Base-by-base conservation (phyloP, 2,329 filamentous ascomycete species). In the Hypoxylon sp. region DNA sequence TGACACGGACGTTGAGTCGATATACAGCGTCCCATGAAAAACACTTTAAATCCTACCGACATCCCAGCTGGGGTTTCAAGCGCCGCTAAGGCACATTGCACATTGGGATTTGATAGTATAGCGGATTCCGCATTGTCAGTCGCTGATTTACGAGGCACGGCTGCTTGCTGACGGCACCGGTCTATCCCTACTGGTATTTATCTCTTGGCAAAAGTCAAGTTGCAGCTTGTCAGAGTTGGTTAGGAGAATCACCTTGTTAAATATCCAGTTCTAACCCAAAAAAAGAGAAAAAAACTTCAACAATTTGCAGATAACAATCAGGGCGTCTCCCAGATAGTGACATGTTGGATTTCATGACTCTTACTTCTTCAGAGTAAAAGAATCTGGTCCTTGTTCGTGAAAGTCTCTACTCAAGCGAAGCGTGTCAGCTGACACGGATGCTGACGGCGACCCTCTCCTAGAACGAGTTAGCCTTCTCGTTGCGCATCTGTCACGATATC, bases 81-180 rank as follows among this genome's bases (percentile, higher is more conserved):
- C 46, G 59, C 56, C 39, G 50, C 64, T 48, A 63, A 58, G 47
- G 48, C 43, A 37, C 28, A 62, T 62, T 64, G 48, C 43, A 37
- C 28, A 62, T 62, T 64, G 43, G 59, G 61, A 65, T 58, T 43
- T 58, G 41, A 43, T 53, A 56, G 47, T 50, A 56, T 39, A 51
- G 43, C 57, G 53, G 55, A 56, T 59, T 65, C 44, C 47, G 54
- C 53, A 20, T 52, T 50, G 34, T 57, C 56, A 66, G 68, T 73
- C 70, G 68, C 56, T 62, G 52, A 56, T 71, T 70, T 73, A 71
- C 71, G 72, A 73, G 62, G 63, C 26, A 55, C 62, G 65, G 57
- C 56, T 64, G 61, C 65, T 65, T 65, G 64, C 68, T 72, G 71
- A 70, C 68, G 56, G 66, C 63, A 59, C 60, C 39, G 54, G 56